Evolutionary conservation across 2,329 filamentous ascomycete species (phyloP), one percentile per base, ranked within the genome.

Genomic region (Xylaria arbuscula): DNA sequence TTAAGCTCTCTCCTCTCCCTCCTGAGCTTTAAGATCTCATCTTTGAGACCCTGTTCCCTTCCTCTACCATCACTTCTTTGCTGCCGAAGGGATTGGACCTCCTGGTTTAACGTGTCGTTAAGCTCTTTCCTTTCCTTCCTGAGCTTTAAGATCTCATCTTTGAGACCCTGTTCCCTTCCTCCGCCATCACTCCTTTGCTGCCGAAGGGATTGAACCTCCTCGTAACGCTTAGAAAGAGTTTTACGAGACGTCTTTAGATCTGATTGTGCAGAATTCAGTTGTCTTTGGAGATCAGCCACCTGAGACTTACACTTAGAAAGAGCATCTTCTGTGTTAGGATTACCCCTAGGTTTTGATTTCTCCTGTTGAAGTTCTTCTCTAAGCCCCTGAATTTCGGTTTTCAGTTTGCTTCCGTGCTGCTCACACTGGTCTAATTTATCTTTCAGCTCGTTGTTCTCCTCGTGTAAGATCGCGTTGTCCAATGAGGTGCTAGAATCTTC

Each of bases 171-270:
- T 47, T 68, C 65, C 11, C 48, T 55, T 22, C 11, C 3, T 5
- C 7, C 11, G 19, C 2, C 4, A 0, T 53, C 17, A 3, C 0
- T 7, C 15, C 3, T 50, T 32, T 62, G 61, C 62, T 60, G 38
- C 4, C 10, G 40, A 42, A 55, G 34, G 17, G 22, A 8, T 17
- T 66, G 42, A 6, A 57, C 2, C 5, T 66, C 53, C 2, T 62
- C 24, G 34, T 70, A 63, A 24, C 48, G 38, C 4, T 34, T 45
- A 5, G 60, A 54, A 47, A 36, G 36, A 8, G 58, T 67, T n/a
- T 17, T 1, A 19, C 64, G 65, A 17, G 54, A 28, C 9, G 54
- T 56, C 1, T 38, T 10, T 1, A 67, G 45, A 11, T 51, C 34
- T 40, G 8, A 19, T 9, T 62, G 7, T 24, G 15, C 2, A 34